Evolutionary conservation across 106 monocot genomes (phyloP).

Genomic region (Allium sativum): DNA sequence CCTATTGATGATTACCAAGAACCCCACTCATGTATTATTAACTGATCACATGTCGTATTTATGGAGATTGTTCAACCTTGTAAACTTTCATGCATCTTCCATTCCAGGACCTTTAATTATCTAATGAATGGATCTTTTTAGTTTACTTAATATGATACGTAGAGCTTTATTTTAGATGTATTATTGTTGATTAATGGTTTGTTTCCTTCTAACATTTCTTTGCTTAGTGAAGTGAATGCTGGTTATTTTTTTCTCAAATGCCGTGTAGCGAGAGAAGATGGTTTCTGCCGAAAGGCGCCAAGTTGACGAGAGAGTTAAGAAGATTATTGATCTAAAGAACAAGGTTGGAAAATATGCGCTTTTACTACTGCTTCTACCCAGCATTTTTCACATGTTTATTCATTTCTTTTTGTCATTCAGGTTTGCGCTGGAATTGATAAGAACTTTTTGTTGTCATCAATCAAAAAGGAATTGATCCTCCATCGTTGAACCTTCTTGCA

Average conservation of each 20-base stretch:
- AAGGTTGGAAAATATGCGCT: conserved; percentile 30
- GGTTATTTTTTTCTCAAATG: conserved; percentile 98
- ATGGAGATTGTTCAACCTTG: too few relatives aligned
- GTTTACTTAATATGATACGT: too few relatives aligned
- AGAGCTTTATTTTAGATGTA: neutral
- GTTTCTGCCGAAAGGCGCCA: conserved; percentile 91
- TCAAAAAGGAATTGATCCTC: conserved; percentile 99
- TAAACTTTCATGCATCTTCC: too few relatives aligned
- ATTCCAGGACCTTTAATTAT: too few relatives aligned
- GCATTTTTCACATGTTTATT: too few relatives aligned
- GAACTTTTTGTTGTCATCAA: conserved; percentile 95
- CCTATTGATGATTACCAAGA: too few relatives aligned
- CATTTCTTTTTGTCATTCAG: conserved; percentile 23
- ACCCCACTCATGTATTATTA: too few relatives aligned
- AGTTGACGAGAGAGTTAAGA: conserved; percentile 81
- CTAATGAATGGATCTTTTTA: too few relatives aligned
- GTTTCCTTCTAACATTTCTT: conserved; percentile 11
- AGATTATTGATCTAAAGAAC: conserved; percentile 88
- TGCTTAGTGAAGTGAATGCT: conserved; percentile 92
- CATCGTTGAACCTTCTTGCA: conserved; percentile 88
- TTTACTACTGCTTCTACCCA: too few relatives aligned
- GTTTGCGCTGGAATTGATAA: conserved; percentile 68
- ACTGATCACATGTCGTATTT: too few relatives aligned
- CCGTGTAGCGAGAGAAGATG: conserved; percentile 97
- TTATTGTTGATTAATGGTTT: neutral